A percentile compares a stretch with the other conserved stretches of the same genome.
Conservation (phyloP, 176 grass and related monocot species). For the Olyra latifolia region DNA sequence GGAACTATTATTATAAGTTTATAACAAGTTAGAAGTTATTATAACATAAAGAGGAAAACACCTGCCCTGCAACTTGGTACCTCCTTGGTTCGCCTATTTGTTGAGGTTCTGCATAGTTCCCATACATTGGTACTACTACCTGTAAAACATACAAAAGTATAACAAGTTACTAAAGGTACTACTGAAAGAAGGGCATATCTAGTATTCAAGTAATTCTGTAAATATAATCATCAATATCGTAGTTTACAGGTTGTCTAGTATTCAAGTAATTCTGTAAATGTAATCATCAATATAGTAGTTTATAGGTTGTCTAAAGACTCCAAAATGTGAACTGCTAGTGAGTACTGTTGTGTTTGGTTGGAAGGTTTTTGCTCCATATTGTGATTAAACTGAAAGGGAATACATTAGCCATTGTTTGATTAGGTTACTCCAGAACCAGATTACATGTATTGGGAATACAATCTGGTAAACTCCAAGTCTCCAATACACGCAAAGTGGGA, state of each 20-base stretch:
- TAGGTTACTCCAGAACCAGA: background rate
- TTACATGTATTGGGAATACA: background rate
- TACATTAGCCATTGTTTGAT: background rate
- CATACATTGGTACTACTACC: slow-evolving; percentile 81
- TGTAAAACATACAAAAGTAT: slow-evolving; percentile 41
- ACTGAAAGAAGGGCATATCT: background rate
- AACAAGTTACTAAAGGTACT: slow-evolving; percentile 27
- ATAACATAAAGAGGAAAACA: slow-evolving; percentile 31
- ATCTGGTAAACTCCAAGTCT: background rate
- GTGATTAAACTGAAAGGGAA: background rate
- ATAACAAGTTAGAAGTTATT: slow-evolving; percentile 21
- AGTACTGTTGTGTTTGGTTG: background rate
- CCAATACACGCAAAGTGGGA: background rate
- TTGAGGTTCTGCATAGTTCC: slow-evolving; percentile 63
- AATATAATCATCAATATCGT: slow-evolving; percentile 13
- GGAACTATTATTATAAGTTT: background rate
- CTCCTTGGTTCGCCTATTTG: slow-evolving; percentile 66
- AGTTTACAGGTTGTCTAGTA: background rate
- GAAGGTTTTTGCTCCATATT: background rate
- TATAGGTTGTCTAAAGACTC: background rate
- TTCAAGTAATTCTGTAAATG: background rate
- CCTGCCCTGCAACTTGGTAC: slow-evolving; percentile 84
- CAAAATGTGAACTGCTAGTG: background rate
- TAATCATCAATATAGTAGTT: slow-evolving; percentile 20
- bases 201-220: background rate